Percentiles rank a stretch among this genome's conserved stretches.
These are phyloP conservation scores for Leptodontidium sp. DNA, from an alignment of 2,329 filamentous ascomycete genomes.

Conservation along the genomic window DNA sequence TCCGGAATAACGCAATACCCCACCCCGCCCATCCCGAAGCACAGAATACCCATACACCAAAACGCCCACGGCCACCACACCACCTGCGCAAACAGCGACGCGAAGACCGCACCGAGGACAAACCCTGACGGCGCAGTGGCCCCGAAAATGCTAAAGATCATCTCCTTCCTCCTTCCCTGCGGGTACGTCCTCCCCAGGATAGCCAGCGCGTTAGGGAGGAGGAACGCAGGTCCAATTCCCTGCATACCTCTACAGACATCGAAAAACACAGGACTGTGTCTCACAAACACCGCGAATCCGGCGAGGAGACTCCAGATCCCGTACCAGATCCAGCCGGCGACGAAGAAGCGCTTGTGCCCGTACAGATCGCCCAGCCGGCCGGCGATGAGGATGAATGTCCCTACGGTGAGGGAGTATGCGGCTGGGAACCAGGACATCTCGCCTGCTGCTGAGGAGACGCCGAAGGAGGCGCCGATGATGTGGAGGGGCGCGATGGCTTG, in stretches of 20 bases:
- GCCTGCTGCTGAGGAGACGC: conserved; percentile 48
- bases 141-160: conserved; percentile 56
- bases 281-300: conserved; percentile 42
- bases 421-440: conserved; percentile 64
- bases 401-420: conserved; percentile 64
- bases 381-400: conserved; percentile 60
- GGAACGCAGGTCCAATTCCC: conserved; percentile 58
- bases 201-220: conserved; percentile 62
- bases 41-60: conserved; percentile 54
- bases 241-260: conserved; percentile 62
- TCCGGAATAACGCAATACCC: conserved; percentile 51
- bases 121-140: conserved; percentile 57
- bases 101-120: conserved; percentile 52
- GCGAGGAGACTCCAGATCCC: conserved; percentile 41
- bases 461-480: conserved; percentile 58
- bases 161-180: conserved; percentile 54
- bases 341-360: conserved; percentile 58
- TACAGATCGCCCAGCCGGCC: conserved; percentile 61
- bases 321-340: conserved; percentile 54
- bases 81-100: conserved; percentile 50
- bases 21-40: conserved; percentile 48
- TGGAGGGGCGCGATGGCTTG: conserved; percentile 57
- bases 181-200: conserved; percentile 57
- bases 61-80: conserved; percentile 62
- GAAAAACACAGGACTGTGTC: conserved; percentile 49